Evolutionary conservation across 106 monocot genomes (phyloP).

Genomic region (Platanthera zijinensis): DNA sequence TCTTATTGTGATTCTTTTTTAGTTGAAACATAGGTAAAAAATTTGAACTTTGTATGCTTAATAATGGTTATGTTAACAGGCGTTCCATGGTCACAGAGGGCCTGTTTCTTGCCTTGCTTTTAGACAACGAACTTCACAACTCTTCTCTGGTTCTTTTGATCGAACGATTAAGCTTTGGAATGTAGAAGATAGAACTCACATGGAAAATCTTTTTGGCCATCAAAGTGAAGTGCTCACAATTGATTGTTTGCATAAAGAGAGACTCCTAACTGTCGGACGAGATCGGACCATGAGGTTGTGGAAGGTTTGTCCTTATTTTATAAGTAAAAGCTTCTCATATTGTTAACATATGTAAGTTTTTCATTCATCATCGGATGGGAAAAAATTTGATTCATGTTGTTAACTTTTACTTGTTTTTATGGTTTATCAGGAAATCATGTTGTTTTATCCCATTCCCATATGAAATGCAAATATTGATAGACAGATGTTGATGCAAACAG

Average conservation of each 20-base stretch:
- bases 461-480: background rate
- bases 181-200: conserved; percentile 82
- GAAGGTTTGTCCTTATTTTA: conserved; percentile 44
- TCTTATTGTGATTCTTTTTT: background rate
- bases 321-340: background rate
- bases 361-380: background rate
- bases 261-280: conserved; percentile 68
- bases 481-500: background rate
- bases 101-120: conserved; percentile 83
- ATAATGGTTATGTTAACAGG: conserved; percentile 30
- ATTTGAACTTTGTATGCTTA: background rate
- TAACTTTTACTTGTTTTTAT: background rate
- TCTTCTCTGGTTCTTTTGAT: conserved; percentile 93
- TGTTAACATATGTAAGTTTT: background rate
- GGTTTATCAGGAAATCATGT: background rate
- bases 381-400: background rate
- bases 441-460: background rate
- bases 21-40: background rate
- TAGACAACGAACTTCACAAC: conserved; percentile 70
- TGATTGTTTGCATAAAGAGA: conserved; percentile 78
- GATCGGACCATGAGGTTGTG: conserved; percentile 77
- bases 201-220: conserved; percentile 88
- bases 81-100: conserved; percentile 90
- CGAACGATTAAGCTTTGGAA: conserved; percentile 92
- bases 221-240: conserved; percentile 85